Evolutionary conservation across 1,284 basidiomycete genomes (phyloP).

Genomic region (Flammula alnicola): DNA sequence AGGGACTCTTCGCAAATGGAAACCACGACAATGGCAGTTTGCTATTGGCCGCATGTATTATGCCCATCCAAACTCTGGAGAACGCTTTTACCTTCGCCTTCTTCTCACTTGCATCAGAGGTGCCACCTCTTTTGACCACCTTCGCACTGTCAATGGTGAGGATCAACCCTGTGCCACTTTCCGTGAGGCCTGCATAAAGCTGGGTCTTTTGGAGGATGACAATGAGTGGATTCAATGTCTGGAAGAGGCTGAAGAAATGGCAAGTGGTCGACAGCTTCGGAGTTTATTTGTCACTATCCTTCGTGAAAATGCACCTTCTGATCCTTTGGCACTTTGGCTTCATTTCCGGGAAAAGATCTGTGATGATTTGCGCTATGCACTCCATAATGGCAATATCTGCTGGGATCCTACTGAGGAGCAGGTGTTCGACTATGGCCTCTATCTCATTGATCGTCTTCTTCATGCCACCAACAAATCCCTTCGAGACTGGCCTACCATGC

Average conservation of each 20-base stretch:
- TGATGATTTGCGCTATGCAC: slow-evolving; percentile 26
- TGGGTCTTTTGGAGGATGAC: slow-evolving; percentile 46
- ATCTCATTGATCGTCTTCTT: slow-evolving; percentile 37
- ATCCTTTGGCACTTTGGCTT: slow-evolving; percentile 39
- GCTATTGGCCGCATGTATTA: slow-evolving; percentile 41
- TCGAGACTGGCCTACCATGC: slow-evolving; percentile 36
- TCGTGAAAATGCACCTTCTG: slow-evolving; percentile 32
- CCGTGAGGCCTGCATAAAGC: slow-evolving; percentile 39
- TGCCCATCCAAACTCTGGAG: slow-evolving; percentile 31
- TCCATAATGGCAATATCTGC: slow-evolving; percentile 12
- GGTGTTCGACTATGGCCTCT: slow-evolving; percentile 46
- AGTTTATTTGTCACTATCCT: slow-evolving; percentile 45
- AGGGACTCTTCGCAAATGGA: slow-evolving; percentile 37
- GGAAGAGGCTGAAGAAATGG: not conserved
- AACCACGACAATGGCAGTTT: slow-evolving; percentile 15
- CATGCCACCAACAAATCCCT: slow-evolving; percentile 26
- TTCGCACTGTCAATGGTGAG: slow-evolving; percentile 31
- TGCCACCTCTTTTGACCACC: slow-evolving; percentile 35
- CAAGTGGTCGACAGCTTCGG: slow-evolving; percentile 38
- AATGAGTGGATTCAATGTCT: slow-evolving; percentile 19
- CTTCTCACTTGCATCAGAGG: slow-evolving; percentile 39
- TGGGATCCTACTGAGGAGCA: slow-evolving; percentile 32
- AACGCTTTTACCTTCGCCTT: slow-evolving; percentile 40
- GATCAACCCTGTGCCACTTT: slow-evolving; percentile 25
- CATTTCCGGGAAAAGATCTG: slow-evolving; percentile 26